Conservation (phyloP, 2,329 filamentous ascomycete genomes). For the Tolypocladium cylindrosporum region DNA sequence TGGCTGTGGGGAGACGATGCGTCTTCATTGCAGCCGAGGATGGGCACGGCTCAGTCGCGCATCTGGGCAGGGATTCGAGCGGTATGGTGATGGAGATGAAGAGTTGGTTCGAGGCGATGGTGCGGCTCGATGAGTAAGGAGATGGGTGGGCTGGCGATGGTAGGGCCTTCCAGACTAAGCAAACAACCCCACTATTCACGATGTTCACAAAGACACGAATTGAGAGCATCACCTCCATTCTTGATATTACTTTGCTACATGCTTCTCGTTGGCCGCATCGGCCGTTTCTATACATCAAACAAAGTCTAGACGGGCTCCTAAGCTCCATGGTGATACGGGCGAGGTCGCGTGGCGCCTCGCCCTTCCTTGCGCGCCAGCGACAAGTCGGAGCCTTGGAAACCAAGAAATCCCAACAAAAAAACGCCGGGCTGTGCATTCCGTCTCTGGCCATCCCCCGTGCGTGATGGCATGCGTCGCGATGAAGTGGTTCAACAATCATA, state of each 20-base stretch:
- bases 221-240: neutral
- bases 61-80: neutral
- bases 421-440: conserved; percentile 15
- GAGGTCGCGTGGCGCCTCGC: neutral
- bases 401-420: conserved; percentile 9
- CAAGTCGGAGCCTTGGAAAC: neutral
- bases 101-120: neutral
- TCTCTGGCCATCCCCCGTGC: conserved; percentile 5
- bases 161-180: no score
- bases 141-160: neutral
- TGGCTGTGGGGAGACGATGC: neutral
- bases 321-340: neutral
- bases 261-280: neutral
- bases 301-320: neutral
- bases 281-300: neutral
- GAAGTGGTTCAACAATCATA: conserved; percentile 9
- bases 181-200: no score
- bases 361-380: neutral
- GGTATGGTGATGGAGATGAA: neutral
- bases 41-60: neutral
- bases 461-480: conserved; percentile 9
- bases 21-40: neutral
- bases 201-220: neutral
- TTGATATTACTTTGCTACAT: neutral
- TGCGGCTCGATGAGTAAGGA: neutral